A percentile compares a stretch with the other conserved stretches of the same genome.
These are phyloP conservation scores for Conticribra guillardii DNA, from an alignment of 108 stramenopile genomes.

Conservation along the genomic window DNA sequence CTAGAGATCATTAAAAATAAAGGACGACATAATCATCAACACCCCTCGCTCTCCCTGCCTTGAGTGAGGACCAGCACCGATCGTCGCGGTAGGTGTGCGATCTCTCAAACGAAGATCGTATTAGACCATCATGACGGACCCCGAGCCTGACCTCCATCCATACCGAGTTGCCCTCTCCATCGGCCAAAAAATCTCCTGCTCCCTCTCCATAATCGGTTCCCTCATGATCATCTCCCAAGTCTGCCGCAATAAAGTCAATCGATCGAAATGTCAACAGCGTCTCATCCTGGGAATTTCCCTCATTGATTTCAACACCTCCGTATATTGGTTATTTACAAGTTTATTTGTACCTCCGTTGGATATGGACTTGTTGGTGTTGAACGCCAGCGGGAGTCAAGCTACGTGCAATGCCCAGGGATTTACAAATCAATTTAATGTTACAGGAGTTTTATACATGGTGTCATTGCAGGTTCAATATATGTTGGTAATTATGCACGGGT, in stretches of 20 bases:
- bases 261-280: slow-evolving; percentile 7
- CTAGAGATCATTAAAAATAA: too few species aligned
- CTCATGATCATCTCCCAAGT: slow-evolving; percentile 16
- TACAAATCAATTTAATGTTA: too few species aligned
- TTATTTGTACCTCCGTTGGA: background rate
- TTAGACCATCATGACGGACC: too few species aligned
- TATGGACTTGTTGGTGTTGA: too few species aligned
- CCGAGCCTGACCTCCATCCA: background rate
- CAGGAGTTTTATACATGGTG: background rate
- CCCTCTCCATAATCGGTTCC: slow-evolving; percentile 5
- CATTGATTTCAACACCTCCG: slow-evolving; percentile 10
- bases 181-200: background rate
- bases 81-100: too few species aligned
- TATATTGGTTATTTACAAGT: background rate
- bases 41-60: too few species aligned
- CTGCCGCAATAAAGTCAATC: slow-evolving; percentile 5
- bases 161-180: background rate
- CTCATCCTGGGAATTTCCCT: slow-evolving; percentile 15
- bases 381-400: background rate
- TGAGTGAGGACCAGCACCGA: too few species aligned
- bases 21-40: too few species aligned
- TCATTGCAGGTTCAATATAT: slow-evolving; percentile 7
- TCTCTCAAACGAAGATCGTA: too few species aligned
- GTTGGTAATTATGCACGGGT: background rate
- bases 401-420: background rate